These are phyloP conservation scores for Papiliotrema laurentii DNA, from an alignment of 1,284 basidiomycete species.

Conservation along the genomic window DNA sequence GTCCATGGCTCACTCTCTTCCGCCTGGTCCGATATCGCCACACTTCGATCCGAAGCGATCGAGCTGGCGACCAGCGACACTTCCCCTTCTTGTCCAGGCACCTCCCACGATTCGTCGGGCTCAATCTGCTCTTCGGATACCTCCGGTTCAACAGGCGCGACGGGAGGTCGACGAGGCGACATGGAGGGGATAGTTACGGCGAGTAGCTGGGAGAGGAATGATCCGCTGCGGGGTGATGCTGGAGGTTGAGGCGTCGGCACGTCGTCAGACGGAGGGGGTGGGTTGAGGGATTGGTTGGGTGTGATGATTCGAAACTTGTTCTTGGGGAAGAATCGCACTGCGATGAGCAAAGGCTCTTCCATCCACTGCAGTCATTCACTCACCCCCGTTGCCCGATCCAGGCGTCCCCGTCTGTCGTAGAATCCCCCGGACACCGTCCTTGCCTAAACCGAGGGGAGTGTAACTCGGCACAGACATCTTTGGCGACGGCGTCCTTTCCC, in stretches of 20 bases:
- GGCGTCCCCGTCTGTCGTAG: slow-evolving; percentile 31
- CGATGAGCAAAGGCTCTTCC: background rate
- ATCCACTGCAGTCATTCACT: background rate
- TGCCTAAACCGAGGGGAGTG: slow-evolving; percentile 9
- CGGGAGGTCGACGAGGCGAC: slow-evolving; percentile 16
- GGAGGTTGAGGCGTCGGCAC: slow-evolving; percentile 12
- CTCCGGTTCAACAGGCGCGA: background rate
- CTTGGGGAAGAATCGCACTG: slow-evolving; percentile 42
- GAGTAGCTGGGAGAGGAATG: slow-evolving; percentile 34
- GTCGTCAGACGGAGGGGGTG: slow-evolving; percentile 3
- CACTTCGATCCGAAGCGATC: slow-evolving; percentile 10
- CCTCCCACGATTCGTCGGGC: slow-evolving; percentile 34
- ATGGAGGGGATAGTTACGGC: slow-evolving; percentile 28
- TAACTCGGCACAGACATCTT: slow-evolving; percentile 5
- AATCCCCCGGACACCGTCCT: slow-evolving; percentile 27
- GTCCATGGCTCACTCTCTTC: slow-evolving; percentile 23
- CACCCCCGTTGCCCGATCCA: slow-evolving; percentile 40
- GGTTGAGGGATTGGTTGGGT: slow-evolving; percentile 22
- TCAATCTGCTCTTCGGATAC: slow-evolving; percentile 1
- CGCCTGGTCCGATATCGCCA: slow-evolving; percentile 6
- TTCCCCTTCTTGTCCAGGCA: slow-evolving; percentile 37
- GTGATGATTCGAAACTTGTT: slow-evolving; percentile 40
- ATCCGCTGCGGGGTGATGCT: slow-evolving; percentile 15
- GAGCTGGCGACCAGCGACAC: slow-evolving; percentile 30
- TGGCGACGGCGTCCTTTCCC: slow-evolving; percentile 10